Evolutionary conservation across 1,139 yeast genomes (phyloP).

Genomic region (Scheffersomyces stambukii): DNA sequence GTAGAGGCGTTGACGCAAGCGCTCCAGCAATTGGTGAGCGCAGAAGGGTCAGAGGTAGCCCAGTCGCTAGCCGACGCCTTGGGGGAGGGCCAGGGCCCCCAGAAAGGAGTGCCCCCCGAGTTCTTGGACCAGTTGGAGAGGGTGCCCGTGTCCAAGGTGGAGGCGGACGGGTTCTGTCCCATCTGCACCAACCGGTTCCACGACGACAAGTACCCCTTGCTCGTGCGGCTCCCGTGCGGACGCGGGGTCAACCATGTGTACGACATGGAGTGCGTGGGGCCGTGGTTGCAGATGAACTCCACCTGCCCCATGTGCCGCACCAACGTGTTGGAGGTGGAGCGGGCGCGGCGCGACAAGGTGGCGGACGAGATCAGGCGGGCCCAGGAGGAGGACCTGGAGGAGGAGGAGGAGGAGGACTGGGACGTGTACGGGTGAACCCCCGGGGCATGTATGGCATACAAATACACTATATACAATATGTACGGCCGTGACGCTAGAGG

Average conservation of each 20-base stretch:
- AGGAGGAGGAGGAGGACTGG: slow-evolving; percentile 64
- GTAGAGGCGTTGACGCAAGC: slow-evolving; percentile 17
- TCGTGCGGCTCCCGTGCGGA: slow-evolving; percentile 77
- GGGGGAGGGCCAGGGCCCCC: slow-evolving; percentile 12
- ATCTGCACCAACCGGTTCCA: slow-evolving; percentile 74
- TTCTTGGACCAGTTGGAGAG: slow-evolving; percentile 76
- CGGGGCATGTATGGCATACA: slow-evolving; percentile 6
- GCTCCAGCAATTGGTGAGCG: slow-evolving; percentile 24
- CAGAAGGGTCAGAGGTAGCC: slow-evolving; percentile 31
- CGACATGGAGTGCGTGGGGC: slow-evolving; percentile 86
- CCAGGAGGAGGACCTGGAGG: slow-evolving; percentile 63
- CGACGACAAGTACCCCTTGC: slow-evolving; percentile 74
- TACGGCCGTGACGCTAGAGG: slow-evolving; percentile 20
- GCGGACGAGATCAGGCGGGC: slow-evolving; percentile 34
- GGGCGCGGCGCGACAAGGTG: slow-evolving; percentile 40
- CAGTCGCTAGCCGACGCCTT: slow-evolving; percentile 23
- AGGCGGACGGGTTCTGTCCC: slow-evolving; percentile 67
- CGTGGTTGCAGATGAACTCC: slow-evolving; percentile 76
- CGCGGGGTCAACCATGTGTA: slow-evolving; percentile 54
- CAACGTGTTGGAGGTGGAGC: slow-evolving; percentile 48
- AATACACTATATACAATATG: slow-evolving; percentile 1
- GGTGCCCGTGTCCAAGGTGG: slow-evolving; percentile 48
- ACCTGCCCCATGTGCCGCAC: slow-evolving; percentile 89
- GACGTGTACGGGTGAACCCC: slow-evolving; percentile 61
- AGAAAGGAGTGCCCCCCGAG: slow-evolving; percentile 61